These are phyloP conservation scores for Pugionium cornutum DNA, from an alignment of 345 rosid species.

Conservation along the genomic window DNA sequence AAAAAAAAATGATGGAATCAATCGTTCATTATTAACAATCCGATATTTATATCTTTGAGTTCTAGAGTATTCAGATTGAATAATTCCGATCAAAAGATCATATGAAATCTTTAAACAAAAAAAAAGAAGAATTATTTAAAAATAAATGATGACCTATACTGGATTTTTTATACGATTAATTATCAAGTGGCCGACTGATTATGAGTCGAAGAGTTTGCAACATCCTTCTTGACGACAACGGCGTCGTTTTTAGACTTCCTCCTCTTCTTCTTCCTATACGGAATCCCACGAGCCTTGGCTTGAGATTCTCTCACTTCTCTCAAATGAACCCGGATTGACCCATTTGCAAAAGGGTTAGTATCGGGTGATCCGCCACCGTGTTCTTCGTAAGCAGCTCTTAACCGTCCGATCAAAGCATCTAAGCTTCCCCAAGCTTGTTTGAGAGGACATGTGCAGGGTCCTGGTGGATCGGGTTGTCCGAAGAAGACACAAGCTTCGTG, in stretches of 20 bases:
- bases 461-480: conserved; percentile 85
- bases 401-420: conserved; percentile 52
- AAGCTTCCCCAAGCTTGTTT: conserved; percentile 95
- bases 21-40: too few relatives aligned
- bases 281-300: conserved; percentile 88
- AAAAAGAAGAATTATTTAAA: background rate
- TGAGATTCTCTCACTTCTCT: conserved; percentile 87
- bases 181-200: conserved; percentile 32
- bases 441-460: conserved; percentile 79
- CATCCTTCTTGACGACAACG: conserved; percentile 33
- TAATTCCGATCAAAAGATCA: too few relatives aligned
- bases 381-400: conserved; percentile 83
- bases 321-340: conserved; percentile 65
- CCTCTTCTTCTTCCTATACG: conserved; percentile 89
- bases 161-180: conserved; percentile 22
- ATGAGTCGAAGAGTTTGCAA: conserved; percentile 36
- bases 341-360: conserved; percentile 79
- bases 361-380: conserved; percentile 74
- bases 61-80: too few relatives aligned
- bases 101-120: background rate
- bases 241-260: conserved; percentile 43
- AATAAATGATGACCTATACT: conserved; percentile 35
- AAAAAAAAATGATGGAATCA: too few relatives aligned
- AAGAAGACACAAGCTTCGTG: conserved; percentile 73
- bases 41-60: too few relatives aligned